A percentile compares a stretch with the other conserved stretches of the same genome.
phyloP scores from a whole-genome alignment of 2,329 filamentous ascomycete genomes.

The Pestalotiopsis fici region DNA sequence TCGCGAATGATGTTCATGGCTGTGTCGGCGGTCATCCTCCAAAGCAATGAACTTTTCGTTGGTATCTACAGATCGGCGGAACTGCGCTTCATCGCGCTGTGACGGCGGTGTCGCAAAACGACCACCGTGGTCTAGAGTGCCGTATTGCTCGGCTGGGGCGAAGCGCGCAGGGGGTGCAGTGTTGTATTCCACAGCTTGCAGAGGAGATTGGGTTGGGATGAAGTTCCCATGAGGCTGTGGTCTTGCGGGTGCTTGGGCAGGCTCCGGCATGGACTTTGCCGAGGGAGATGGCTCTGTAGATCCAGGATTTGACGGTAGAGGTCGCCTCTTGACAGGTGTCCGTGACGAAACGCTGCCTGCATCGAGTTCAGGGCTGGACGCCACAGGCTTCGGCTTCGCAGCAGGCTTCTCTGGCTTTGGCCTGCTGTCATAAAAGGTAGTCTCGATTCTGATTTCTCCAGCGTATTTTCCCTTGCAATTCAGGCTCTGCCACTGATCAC shows the following conservation, averaged over 20 bases:
- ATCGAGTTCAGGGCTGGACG: constrained; percentile 34
- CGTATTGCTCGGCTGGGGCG: constrained; percentile 38
- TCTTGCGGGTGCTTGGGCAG: constrained; percentile 48
- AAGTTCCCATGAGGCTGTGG: constrained; percentile 45
- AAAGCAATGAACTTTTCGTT: constrained; percentile 23
- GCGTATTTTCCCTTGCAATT: constrained; percentile 93
- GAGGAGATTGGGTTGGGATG: constrained; percentile 52
- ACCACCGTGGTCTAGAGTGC: constrained; percentile 24
- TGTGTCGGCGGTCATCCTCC: constrained; percentile 31
- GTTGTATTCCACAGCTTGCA: constrained; percentile 54
- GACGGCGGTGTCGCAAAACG: constrained; percentile 37
- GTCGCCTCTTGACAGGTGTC: constrained; percentile 76
- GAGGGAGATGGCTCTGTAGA: constrained; percentile 48
- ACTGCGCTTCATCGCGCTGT: constrained; percentile 38
- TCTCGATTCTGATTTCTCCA: constrained; percentile 89
- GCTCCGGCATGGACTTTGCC: constrained; percentile 38
- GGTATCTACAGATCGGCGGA: constrained; percentile 21
- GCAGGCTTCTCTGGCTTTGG: constrained; percentile 75
- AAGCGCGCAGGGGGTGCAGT: constrained; percentile 35
- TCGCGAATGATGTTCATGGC: constrained; percentile 32
- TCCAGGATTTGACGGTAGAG: constrained; percentile 78
- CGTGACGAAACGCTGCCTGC: constrained; percentile 30
- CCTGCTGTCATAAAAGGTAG: constrained; percentile 92
- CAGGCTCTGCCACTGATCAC: constrained; percentile 87
- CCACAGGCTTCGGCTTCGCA: constrained; percentile 52